A percentile compares a stretch with the other conserved stretches of the same genome.
Evolutionary conservation across 371 early-diverging fungal genomes (phyloP).

Genomic region (Dipsacomyces acuminosporus): DNA sequence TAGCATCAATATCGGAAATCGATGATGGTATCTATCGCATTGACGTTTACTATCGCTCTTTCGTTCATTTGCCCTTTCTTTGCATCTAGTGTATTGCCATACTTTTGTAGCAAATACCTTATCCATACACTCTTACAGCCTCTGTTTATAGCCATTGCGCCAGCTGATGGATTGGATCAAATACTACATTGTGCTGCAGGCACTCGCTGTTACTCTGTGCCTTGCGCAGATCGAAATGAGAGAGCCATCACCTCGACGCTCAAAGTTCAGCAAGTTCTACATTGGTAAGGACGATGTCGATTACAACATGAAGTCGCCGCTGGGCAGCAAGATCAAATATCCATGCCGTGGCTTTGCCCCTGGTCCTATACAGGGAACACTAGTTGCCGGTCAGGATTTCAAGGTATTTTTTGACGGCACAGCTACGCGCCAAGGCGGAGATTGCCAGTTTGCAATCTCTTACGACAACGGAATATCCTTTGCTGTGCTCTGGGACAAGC

Average conservation of each 20-base stretch:
- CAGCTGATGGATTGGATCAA: too few species aligned
- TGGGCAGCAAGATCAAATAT: conserved; percentile 25
- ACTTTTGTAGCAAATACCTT: background rate
- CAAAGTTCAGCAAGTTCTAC: conserved; percentile 36
- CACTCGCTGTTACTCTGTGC: conserved; percentile 6
- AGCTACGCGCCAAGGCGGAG: conserved; percentile 34
- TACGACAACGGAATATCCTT: conserved; percentile 42
- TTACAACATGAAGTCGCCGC: conserved; percentile 42
- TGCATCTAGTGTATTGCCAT: background rate
- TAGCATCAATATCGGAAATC: too few species aligned
- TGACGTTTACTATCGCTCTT: background rate
- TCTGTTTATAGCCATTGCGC: background rate
- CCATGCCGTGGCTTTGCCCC: conserved; percentile 26
- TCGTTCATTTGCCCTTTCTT: background rate
- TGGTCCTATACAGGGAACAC: conserved; percentile 26
- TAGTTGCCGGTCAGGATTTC: conserved; percentile 36
- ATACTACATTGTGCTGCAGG: background rate
- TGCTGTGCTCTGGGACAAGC: conserved; percentile 39
- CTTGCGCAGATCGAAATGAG: conserved; percentile 36
- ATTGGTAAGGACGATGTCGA: conserved; percentile 33
- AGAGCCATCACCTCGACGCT: conserved; percentile 42
- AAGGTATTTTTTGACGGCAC: conserved; percentile 40
- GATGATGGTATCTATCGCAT: background rate
- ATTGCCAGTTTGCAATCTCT: conserved; percentile 39
- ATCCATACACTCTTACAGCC: background rate